Evolutionary conservation across 805 yeast species (phyloP).

Genomic region (Wickerhamomyces rabaulensis): DNA sequence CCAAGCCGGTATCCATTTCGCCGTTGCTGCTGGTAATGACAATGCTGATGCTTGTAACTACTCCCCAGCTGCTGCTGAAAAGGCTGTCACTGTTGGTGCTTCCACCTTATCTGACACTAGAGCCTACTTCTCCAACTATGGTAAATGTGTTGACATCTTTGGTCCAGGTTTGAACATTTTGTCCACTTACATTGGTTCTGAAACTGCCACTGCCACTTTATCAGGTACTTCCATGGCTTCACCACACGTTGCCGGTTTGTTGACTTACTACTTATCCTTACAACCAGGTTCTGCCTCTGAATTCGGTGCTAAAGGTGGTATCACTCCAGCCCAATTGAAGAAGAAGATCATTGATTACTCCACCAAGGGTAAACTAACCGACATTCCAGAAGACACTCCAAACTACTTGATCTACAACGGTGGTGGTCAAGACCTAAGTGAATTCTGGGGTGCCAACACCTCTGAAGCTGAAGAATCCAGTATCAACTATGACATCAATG

Average conservation of each 20-base stretch:
- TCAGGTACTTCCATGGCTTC: constrained; percentile 99
- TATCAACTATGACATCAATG: constrained; percentile 10
- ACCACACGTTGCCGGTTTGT: constrained; percentile 91
- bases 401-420: constrained; percentile 76
- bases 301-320: constrained; percentile 45
- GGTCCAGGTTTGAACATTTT: constrained; percentile 93
- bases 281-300: constrained; percentile 71
- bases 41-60: constrained; percentile 88
- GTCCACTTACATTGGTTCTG: constrained; percentile 79
- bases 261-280: constrained; percentile 82
- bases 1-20: constrained; percentile 81
- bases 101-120: constrained; percentile 82
- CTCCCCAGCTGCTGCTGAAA: constrained; percentile 85
- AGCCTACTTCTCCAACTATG: constrained; percentile 94
- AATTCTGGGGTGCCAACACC: constrained; percentile 20
- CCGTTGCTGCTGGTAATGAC: constrained; percentile 96
- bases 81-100: constrained; percentile 93
- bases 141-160: constrained; percentile 91
- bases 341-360: constrained; percentile 67
- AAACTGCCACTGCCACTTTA: constrained; percentile 69
- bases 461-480: constrained; percentile 3
- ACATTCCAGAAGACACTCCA: constrained; percentile 70
- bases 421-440: constrained; percentile 61
- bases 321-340: constrained; percentile 73
- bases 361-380: constrained; percentile 52